Evolutionary conservation across 805 yeast species (phyloP).

Genomic region (Starmerella sp.): DNA sequence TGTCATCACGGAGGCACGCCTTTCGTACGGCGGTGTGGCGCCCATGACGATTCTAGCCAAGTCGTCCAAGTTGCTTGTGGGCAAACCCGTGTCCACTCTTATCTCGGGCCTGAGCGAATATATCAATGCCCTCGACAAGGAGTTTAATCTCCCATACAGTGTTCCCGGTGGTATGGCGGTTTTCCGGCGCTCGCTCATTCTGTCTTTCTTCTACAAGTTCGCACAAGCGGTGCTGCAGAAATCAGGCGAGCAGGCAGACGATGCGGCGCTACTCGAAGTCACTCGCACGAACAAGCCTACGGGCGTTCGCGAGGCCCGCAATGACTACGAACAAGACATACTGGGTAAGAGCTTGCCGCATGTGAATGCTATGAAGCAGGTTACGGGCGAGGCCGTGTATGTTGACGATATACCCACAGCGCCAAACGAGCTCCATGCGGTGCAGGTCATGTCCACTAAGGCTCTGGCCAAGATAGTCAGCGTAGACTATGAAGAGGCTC

Average conservation of each 20-base stretch:
- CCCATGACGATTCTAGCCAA: slow-evolving; percentile 36
- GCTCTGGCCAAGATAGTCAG: slow-evolving; percentile 36
- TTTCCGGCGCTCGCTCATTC: slow-evolving; percentile 35
- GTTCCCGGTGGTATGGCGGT: slow-evolving; percentile 44
- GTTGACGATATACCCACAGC: slow-evolving; percentile 37
- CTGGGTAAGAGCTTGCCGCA: slow-evolving; percentile 37
- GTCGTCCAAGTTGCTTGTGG: slow-evolving; percentile 27
- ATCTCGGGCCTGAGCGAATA: not conserved
- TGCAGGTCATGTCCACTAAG: slow-evolving; percentile 35
- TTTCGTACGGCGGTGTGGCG: slow-evolving; percentile 41
- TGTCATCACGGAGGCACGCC: slow-evolving; percentile 24
- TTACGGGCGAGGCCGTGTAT: slow-evolving; percentile 39
- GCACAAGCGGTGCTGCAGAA: slow-evolving; percentile 28
- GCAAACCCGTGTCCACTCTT: slow-evolving; percentile 17
- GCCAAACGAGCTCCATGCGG: slow-evolving; percentile 35
- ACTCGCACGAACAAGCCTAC: slow-evolving; percentile 28
- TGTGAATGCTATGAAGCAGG: slow-evolving; percentile 38
- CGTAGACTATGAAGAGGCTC: slow-evolving; percentile 33
- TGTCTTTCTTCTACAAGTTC: slow-evolving; percentile 39
- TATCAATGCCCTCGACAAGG: slow-evolving; percentile 27
- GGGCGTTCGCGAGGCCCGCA: slow-evolving; percentile 34
- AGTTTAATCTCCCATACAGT: slow-evolving; percentile 33
- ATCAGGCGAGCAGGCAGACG: slow-evolving; percentile 15
- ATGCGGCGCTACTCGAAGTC: slow-evolving; percentile 30
- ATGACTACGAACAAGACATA: slow-evolving; percentile 31